Evolutionary conservation across 768 basidiomycete species (phyloP), one percentile per base, ranked within the genome.

Genomic region (Termitomyces sp.): DNA sequence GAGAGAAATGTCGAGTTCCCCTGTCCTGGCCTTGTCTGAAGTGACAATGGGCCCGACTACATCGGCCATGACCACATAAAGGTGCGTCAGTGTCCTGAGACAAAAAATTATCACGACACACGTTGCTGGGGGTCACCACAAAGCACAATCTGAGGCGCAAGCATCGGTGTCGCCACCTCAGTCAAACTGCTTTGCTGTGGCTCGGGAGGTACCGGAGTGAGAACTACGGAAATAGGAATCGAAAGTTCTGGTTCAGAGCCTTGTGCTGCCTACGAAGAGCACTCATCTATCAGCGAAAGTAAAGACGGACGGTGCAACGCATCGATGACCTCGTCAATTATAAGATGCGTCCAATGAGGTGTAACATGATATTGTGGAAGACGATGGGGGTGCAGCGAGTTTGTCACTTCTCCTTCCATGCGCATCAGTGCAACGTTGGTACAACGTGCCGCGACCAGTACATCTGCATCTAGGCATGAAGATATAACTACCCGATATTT

Each of bases 81-180:
- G 20, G 12, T 53, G 5, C 6, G 36, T 56, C 42, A 56, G 40
- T 34, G 42, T 32, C 54, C 6, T 32, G 56, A 17, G 61, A 29
- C 48, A 57, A 25, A 60, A n/a, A 58, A 47, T 34, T 45, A n/a
- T 14, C 53, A 31, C 51, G 15, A 69, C 77, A 4, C 61, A 82
- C 82, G 71, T 65, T 83, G 82, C 61, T 82, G 78, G 20, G 77
- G 72, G 65, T 83, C 82, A 48, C 82, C 82, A 66, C 82, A 82
- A n/a, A 83, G 73, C 25, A 80, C 74, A 15, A 83, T 71, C 61
- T 82, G 81, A 11, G 82, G 82, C 40, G 70, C 68, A 59, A 53
- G 54, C 60, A 62, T 55, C 32, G 66, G 65, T 4, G 66, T 56
- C 29, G 64, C 32, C n/a, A 56, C 62, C 17, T 9, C 40, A 31